Conservation (phyloP, 345 rosid species). For the Gynandropsis gynandra region DNA sequence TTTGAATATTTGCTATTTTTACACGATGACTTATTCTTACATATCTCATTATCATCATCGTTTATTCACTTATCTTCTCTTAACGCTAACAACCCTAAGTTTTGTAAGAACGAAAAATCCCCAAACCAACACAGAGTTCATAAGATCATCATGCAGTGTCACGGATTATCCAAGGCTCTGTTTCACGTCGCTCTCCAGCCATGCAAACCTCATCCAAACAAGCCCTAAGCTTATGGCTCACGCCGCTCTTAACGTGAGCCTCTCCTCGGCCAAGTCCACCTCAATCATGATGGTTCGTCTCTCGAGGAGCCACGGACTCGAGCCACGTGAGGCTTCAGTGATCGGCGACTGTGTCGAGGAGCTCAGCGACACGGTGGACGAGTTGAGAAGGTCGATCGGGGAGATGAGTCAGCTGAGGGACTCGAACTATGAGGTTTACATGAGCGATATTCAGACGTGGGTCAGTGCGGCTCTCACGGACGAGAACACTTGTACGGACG, state of each 20-base stretch:
- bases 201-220: slow-evolving; percentile 48
- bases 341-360: slow-evolving; percentile 63
- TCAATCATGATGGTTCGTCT: slow-evolving; percentile 38
- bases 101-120: slow-evolving; percentile 8
- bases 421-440: slow-evolving; percentile 30
- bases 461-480: slow-evolving; percentile 72
- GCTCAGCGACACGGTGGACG: slow-evolving; percentile 49
- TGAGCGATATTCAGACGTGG: slow-evolving; percentile 66
- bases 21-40: slow-evolving; percentile 1
- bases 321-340: slow-evolving; percentile 44
- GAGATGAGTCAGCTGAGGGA: slow-evolving; percentile 40
- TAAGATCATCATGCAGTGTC: slow-evolving; percentile 46
- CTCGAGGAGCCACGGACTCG: slow-evolving; percentile 34
- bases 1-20: too few species aligned
- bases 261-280: slow-evolving; percentile 36
- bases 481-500: slow-evolving; percentile 64
- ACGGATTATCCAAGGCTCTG: slow-evolving; percentile 69
- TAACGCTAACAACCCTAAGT: background rate
- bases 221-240: slow-evolving; percentile 63
- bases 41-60: slow-evolving; percentile 7
- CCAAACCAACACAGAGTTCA: slow-evolving; percentile 38
- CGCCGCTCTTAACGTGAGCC: slow-evolving; percentile 58
- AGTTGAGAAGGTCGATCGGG: slow-evolving; percentile 43
- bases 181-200: slow-evolving; percentile 41
- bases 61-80: slow-evolving; percentile 14